Percentiles rank a stretch among this genome's conserved stretches.
Conservation (phyloP, 225 moss, liverwort and hornwort genomes). For the Asterella californica region DNA sequence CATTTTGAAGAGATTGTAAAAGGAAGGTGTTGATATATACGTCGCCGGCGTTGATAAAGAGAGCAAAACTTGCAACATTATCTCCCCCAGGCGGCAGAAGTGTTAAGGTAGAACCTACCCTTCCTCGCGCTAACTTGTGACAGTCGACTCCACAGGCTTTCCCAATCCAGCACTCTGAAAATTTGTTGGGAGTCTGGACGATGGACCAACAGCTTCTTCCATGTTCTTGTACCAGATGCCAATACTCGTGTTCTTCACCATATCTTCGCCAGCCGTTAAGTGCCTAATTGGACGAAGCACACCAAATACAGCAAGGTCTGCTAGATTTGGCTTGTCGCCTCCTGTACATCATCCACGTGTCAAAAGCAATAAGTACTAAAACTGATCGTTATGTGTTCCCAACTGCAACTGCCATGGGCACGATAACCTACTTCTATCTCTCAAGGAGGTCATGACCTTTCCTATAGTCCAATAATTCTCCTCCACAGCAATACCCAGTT, state of each 20-base stretch:
- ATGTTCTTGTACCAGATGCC: constrained; percentile 81
- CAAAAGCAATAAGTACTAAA: not conserved
- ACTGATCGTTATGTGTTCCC: not conserved
- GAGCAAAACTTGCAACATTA: not conserved
- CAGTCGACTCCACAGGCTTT: constrained; percentile 44
- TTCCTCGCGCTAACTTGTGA: constrained; percentile 22
- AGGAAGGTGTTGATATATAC: not conserved
- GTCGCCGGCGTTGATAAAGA: not conserved
- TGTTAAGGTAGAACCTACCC: not conserved
- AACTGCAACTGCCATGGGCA: not conserved
- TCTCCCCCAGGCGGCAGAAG: not conserved
- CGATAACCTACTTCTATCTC: not conserved
- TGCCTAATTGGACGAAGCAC: constrained; percentile 83
- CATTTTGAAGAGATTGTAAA: too few species aligned
- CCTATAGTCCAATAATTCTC: not conserved
- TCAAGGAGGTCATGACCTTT: not conserved
- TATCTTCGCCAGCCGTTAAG: constrained; percentile 72
- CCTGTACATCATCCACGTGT: constrained; percentile 40
- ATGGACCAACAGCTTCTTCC: constrained; percentile 85
- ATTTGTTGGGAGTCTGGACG: constrained; percentile 52
- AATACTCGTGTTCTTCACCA: constrained; percentile 70
- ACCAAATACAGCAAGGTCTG: constrained; percentile 95
- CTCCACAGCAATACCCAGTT: not conserved
- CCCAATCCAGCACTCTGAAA: constrained; percentile 27
- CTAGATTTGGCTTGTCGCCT: constrained; percentile 83